Conservation (phyloP, 192 early-diverging fungal genomes). For the Piromyces finnis region DNA sequence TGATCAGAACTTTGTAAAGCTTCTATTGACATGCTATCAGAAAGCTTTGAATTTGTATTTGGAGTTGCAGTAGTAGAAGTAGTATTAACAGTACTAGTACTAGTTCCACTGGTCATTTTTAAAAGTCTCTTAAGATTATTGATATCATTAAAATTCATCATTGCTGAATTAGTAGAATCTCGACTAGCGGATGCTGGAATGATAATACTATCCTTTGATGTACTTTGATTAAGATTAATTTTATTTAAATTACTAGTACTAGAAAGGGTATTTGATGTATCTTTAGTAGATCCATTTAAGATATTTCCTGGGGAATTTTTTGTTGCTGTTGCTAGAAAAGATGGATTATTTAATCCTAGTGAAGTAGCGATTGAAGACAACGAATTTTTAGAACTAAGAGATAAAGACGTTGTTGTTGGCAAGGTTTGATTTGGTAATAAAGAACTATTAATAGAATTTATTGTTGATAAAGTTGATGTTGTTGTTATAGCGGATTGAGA, state of each 20-base stretch:
- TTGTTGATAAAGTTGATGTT: not conserved
- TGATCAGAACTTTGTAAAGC: not conserved
- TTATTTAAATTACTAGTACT: not conserved
- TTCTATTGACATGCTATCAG: not conserved
- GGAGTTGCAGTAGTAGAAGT: not conserved
- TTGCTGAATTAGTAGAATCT: not conserved
- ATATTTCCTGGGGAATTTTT: not conserved
- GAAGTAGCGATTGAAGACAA: not conserved
- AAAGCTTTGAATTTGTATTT: not conserved
- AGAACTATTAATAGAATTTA: not conserved
- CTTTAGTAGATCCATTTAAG: not conserved
- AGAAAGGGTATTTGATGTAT: not conserved
- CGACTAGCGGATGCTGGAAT: not conserved
- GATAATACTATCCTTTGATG: not conserved
- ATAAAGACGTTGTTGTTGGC: not conserved
- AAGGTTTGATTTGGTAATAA: not conserved
- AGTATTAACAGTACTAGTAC: not conserved
- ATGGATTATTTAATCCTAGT: not conserved
- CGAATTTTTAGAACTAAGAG: not conserved
- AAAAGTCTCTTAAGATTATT: not conserved
- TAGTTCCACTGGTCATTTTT: not conserved
- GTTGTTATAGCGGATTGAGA: not conserved
- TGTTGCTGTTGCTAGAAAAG: not conserved
- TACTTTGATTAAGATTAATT: not conserved
- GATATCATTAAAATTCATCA: not conserved